These are phyloP conservation scores for Beauveria asiatica DNA, from an alignment of 2,329 filamentous ascomycete species.

Conservation along the genomic window DNA sequence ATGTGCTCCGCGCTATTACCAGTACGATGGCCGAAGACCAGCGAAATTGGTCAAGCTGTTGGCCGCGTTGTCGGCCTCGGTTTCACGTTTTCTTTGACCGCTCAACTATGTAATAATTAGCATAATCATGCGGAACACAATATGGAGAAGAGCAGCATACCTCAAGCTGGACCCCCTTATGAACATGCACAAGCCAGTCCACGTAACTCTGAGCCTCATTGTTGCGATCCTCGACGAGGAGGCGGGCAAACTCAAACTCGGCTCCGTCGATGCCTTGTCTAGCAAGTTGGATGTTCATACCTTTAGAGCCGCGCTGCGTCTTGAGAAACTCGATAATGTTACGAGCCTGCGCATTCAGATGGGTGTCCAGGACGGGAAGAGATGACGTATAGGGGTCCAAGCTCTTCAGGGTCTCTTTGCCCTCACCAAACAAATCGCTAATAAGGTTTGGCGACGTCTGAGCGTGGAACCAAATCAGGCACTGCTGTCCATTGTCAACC, in stretches of 20 bases:
- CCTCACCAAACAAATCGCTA: constrained; percentile 79
- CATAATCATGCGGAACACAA: not conserved
- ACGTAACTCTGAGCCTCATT: constrained; percentile 98
- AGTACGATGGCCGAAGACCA: constrained; percentile 51
- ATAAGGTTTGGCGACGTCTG: constrained; percentile 90
- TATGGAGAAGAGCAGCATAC: constrained; percentile 32
- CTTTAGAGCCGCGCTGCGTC: constrained; percentile 74
- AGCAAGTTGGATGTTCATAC: constrained; percentile 80
- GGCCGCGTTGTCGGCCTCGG: constrained; percentile 36
- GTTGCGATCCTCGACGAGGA: constrained; percentile 89
- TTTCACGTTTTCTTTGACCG: constrained; percentile 64
- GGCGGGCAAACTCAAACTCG: constrained; percentile 89
- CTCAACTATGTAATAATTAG: constrained; percentile 39
- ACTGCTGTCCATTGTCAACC: constrained; percentile 89
- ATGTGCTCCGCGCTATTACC: constrained; percentile 30
- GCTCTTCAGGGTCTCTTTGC: constrained; percentile 56
- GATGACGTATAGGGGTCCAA: constrained; percentile 75
- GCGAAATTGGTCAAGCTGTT: constrained; percentile 46
- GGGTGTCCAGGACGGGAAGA: constrained; percentile 79
- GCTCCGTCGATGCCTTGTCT: constrained; percentile 88
- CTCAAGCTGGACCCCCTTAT: constrained; percentile 88
- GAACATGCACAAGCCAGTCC: constrained; percentile 94
- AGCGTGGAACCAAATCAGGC: constrained; percentile 84
- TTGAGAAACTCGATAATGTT: constrained; percentile 87
- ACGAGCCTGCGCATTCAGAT: constrained; percentile 87